Conservation (phyloP, 1,284 basidiomycete genomes). For the Ustilago nuda region DNA sequence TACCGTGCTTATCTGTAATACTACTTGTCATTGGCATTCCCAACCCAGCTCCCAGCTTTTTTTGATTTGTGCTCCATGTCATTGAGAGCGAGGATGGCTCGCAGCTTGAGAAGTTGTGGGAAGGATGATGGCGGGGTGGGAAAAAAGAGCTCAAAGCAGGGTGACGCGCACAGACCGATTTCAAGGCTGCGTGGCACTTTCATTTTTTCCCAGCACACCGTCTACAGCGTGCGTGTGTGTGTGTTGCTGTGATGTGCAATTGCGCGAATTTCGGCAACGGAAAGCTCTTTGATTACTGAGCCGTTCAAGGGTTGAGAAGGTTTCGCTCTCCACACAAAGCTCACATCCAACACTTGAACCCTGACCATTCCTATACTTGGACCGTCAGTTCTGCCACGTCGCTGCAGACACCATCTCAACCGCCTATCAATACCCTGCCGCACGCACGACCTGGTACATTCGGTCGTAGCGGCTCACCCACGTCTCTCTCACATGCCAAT, state of each 20-base stretch:
- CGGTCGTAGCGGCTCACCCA: background rate
- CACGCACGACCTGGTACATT: background rate
- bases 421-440: background rate
- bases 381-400: background rate
- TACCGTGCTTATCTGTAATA: slow-evolving; percentile 32
- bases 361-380: background rate
- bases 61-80: too few relatives aligned
- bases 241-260: background rate
- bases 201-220: background rate
- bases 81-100: background rate
- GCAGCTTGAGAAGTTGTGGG: background rate
- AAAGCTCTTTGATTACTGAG: slow-evolving; percentile 11
- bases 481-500: background rate
- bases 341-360: background rate
- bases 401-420: slow-evolving; percentile 1
- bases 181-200: slow-evolving; percentile 4
- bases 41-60: background rate
- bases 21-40: slow-evolving; percentile 16
- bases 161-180: slow-evolving; percentile 43
- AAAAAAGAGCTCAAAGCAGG: slow-evolving; percentile 11
- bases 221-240: background rate
- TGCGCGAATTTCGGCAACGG: slow-evolving; percentile 8
- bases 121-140: background rate
- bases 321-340: slow-evolving; percentile 3
- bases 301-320: background rate